Base-by-base conservation (phyloP, 306 rosid genomes). In the Cicer arietinum region DNA sequence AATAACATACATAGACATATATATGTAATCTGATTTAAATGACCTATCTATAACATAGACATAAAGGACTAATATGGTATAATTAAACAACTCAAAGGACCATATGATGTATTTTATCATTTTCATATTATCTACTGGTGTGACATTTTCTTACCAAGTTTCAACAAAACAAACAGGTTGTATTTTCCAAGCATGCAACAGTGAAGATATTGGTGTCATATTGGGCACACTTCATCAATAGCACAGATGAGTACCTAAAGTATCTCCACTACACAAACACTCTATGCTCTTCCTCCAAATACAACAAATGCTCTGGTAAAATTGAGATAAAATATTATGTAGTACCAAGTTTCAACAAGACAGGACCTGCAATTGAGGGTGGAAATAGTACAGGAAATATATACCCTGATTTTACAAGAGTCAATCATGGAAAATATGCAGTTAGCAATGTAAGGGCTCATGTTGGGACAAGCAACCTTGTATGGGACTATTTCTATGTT, bases 361-460 rank as follows among this genome's bases (percentile, higher is more conserved):
- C 98, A 8, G 98, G 98, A 63, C 94, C 96, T 17, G 95, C 97
- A 41, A 67, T 75, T 71, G 16, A 67, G 0, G 66, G 41, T 41
- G 90, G 86, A 53, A 79, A 71, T 13, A 84, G 86, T 56, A 90
- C 97, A 11, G 86, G 88, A 74, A 91, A 94, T 16, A 11, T 52
- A 41, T 94, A 89, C 80, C 98, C 98, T 16, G 87, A 80, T 79
- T 94, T 67, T 69, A 83, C 85, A 7, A 84, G 97, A 79, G 98
- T 94, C 16, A 90, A 94, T 77, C 98, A 94, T 71, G 98, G 96
- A 41, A 94, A 94, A 79, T 94, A 88, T 81, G 96, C 90, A 47
- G 93, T 89, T 25, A 91, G 95, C 12, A 82, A 91, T 60, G 85
- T 78, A 37, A 84, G 96, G 70, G 97, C 98, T 3, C 91, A 94